These are phyloP conservation scores for Aspergillus awamori DNA, from an alignment of 2,329 filamentous ascomycete species.

Conservation along the genomic window DNA sequence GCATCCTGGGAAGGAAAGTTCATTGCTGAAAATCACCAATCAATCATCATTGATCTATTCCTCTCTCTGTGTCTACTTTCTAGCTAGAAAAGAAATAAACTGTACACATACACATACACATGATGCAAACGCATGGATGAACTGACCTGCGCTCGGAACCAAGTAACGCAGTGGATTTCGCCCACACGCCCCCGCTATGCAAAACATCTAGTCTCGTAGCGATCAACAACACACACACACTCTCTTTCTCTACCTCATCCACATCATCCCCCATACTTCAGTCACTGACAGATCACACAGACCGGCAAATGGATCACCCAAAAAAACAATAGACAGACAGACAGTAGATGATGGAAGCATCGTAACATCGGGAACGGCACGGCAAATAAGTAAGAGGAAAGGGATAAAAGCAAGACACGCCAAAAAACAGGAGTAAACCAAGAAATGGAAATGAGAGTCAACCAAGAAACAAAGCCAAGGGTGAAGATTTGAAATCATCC, in stretches of 20 bases:
- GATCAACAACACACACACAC: background rate
- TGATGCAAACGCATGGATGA: too few relatives aligned
- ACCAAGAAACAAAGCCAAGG: slow-evolving; percentile 5
- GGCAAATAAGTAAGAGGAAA: background rate
- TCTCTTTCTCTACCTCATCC: too few relatives aligned
- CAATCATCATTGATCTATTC: too few relatives aligned
- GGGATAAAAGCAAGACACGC: slow-evolving; percentile 9
- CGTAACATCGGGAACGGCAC: background rate
- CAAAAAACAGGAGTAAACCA: slow-evolving; percentile 12
- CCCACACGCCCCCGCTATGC: slow-evolving; percentile 17
- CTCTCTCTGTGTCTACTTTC: background rate
- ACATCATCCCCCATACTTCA: background rate
- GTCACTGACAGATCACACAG: background rate
- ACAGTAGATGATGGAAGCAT: background rate
- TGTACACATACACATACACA: background rate
- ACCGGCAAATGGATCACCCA: background rate
- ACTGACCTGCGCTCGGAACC: background rate
- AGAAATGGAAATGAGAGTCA: slow-evolving; percentile 1
- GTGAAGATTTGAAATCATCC: too few relatives aligned
- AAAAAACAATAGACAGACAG: background rate
- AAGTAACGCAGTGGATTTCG: background rate
- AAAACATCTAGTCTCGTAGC: slow-evolving; percentile 1
- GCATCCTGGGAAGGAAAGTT: background rate
- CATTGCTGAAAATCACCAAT: too few relatives aligned
- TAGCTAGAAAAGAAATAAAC: background rate